Conservation (phyloP, 2,329 filamentous ascomycete genomes). For the Colletotrichum neosansevieriae region DNA sequence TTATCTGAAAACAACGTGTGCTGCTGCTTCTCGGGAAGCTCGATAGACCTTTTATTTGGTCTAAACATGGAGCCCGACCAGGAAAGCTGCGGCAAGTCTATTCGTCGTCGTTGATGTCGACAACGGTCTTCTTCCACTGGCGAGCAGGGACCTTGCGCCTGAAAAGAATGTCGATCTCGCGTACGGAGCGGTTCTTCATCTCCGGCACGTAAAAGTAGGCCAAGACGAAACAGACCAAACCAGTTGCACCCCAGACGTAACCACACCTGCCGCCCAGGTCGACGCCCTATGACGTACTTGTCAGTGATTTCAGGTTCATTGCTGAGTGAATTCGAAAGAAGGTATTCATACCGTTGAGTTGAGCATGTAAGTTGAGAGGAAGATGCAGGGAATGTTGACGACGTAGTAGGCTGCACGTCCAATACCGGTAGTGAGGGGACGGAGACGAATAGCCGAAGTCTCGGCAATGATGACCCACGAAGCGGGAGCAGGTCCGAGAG, state of each 20-base stretch:
- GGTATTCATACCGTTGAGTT: conserved; percentile 58
- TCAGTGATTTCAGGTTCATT: conserved; percentile 43
- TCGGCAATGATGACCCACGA: conserved; percentile 77
- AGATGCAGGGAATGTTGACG: conserved; percentile 75
- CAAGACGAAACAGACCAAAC: conserved; percentile 63
- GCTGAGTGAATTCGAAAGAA: background rate
- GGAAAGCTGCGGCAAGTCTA: conserved; percentile 51
- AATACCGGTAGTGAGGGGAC: conserved; percentile 74
- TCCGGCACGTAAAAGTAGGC: conserved; percentile 65
- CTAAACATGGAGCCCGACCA: background rate
- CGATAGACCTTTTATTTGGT: background rate
- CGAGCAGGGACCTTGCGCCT: conserved; percentile 65
- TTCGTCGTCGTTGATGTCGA: conserved; percentile 73
- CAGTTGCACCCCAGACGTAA: conserved; percentile 71
- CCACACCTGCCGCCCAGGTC: conserved; percentile 67
- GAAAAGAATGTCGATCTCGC: conserved; percentile 73
- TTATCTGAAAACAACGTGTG: too few relatives aligned
- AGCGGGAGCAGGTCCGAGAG: conserved; percentile 70
- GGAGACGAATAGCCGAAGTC: conserved; percentile 73
- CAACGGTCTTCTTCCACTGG: conserved; percentile 64
- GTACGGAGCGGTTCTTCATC: conserved; percentile 69
- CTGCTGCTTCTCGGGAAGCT: too few relatives aligned
- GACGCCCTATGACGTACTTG: conserved; percentile 46
- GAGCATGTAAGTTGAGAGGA: conserved; percentile 71
- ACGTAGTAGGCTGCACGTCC: conserved; percentile 74